Base-by-base conservation (phyloP, 2,329 filamentous ascomycete species). In the Pseudogymnoascus sp. region DNA sequence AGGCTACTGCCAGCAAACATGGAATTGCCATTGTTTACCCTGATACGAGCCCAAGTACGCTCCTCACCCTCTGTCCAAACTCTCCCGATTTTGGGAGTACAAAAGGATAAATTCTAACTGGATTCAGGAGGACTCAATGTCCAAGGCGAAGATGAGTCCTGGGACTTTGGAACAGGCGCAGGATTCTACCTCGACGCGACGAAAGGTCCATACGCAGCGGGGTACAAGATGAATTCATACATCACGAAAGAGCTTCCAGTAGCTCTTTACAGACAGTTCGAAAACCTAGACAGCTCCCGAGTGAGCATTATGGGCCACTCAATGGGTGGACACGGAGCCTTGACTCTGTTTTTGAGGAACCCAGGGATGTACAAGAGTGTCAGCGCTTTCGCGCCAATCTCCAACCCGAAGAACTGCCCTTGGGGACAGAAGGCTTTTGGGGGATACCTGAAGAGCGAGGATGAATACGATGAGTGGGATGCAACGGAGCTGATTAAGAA, bases 151-250 rank as follows among this genome's bases (percentile, higher is more conserved):
- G 86, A 95, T 70, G 93, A 96, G 66, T 74, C 81, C 57, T 99
- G 87, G 75, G 94, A 99, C 76, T 97, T 99, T 72, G 94, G 94
- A 69, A 85, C 84, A 64, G 93, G 89, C 4, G 94, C 94, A 1
- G 90, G 91, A 60, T 99, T 99, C 81, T 99, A 99, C 79, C 78
- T 99, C 67, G 87, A 99, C 74, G 91, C 93, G 8, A 90, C 86
- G 4, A 80, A 79, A 66, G 81, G 83, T 30, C 91, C 91, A 8
- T 99, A 86, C 79, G 78, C 78, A 62, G 78, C 79, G 60, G 84
- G 90, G 72, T 99, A 99, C 81, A 87, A 87, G 68, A 99, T 99
- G 94, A 91, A 97, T 79, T 85, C 82, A 64, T 99, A 99, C 78
- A 82, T 99, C 67, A 87, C 88, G n/a, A 75, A 82, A 60, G 94